Conservation (phyloP, 2,329 filamentous ascomycete genomes). For the Colletotrichum theobromicola region DNA sequence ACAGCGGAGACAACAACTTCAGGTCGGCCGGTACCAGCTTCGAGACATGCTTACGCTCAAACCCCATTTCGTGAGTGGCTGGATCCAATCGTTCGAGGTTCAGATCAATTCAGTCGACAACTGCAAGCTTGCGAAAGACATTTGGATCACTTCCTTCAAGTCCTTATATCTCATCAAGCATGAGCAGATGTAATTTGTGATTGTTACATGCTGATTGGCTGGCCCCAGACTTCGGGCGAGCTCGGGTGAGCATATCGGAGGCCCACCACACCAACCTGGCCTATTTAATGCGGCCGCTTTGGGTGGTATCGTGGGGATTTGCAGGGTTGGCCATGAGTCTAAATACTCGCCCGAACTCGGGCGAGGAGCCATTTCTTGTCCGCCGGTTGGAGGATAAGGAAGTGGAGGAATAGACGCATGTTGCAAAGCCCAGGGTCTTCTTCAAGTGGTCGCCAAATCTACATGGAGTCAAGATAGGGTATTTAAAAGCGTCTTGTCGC, state of each 20-base stretch:
- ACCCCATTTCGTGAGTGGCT: not conserved
- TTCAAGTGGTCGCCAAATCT: not conserved
- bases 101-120: not conserved
- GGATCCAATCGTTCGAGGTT: not conserved
- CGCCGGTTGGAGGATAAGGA: not conserved
- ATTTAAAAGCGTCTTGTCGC: not conserved
- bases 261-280: conserved; percentile 41
- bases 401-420: too few species aligned
- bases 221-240: not conserved
- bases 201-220: not conserved
- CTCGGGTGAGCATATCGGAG: conserved; percentile 35
- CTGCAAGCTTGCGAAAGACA: not conserved
- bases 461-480: not conserved
- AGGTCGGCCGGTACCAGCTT: conserved; percentile 10
- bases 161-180: not conserved
- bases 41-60: conserved; percentile 11
- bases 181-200: not conserved
- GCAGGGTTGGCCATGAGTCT: not conserved
- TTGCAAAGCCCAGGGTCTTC: too few species aligned
- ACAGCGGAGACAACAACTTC: conserved; percentile 5
- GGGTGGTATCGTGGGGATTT: not conserved
- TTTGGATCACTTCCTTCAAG: not conserved
- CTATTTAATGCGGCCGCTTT: not conserved
- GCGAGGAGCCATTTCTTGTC: not conserved
- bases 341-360: conserved; percentile 10